Evolutionary conservation across 1,284 basidiomycete genomes (phyloP).

Genomic region (Tylopilus sp.): DNA sequence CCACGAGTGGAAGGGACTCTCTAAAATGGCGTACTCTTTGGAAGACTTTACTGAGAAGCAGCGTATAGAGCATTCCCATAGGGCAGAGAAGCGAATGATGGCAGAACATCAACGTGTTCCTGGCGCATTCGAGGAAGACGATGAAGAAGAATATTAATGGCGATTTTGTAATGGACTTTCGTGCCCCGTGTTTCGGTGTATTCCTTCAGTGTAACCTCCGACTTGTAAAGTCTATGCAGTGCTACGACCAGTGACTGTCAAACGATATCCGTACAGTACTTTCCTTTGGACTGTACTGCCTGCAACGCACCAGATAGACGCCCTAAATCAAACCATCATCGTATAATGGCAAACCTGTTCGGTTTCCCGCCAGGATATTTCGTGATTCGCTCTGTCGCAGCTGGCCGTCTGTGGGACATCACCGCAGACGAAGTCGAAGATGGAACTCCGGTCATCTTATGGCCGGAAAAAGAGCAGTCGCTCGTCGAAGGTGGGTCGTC

Average conservation of each 20-base stretch:
- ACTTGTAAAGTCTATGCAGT: too few relatives aligned
- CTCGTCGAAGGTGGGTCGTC: slow-evolving; percentile 63
- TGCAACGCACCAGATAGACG: neutral
- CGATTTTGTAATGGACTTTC: too few relatives aligned
- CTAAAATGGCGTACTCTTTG: slow-evolving; percentile 64
- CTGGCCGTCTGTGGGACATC: slow-evolving; percentile 63
- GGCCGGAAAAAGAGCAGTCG: slow-evolving; percentile 68
- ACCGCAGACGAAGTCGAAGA: slow-evolving; percentile 56
- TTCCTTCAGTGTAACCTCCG: too few relatives aligned
- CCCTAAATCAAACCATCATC: neutral
- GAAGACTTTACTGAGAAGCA: slow-evolving; percentile 76
- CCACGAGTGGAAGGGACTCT: slow-evolving; percentile 92
- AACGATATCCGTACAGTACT: too few relatives aligned
- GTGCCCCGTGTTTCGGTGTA: neutral
- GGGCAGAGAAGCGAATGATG: slow-evolving; percentile 10
- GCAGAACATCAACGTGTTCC: slow-evolving; percentile 24
- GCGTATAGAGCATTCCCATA: slow-evolving; percentile 35
- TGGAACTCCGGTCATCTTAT: slow-evolving; percentile 63
- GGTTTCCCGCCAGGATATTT: slow-evolving; percentile 81
- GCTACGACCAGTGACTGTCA: too few relatives aligned
- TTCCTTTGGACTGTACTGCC: too few relatives aligned
- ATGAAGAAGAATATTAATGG: slow-evolving; percentile 15
- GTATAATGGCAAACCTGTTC: slow-evolving; percentile 27
- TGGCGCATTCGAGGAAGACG: slow-evolving; percentile 33
- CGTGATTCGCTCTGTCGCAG: slow-evolving; percentile 62